Base-by-base conservation (phyloP, 495 filamentous ascomycete species). In the Tuber calosporum region DNA sequence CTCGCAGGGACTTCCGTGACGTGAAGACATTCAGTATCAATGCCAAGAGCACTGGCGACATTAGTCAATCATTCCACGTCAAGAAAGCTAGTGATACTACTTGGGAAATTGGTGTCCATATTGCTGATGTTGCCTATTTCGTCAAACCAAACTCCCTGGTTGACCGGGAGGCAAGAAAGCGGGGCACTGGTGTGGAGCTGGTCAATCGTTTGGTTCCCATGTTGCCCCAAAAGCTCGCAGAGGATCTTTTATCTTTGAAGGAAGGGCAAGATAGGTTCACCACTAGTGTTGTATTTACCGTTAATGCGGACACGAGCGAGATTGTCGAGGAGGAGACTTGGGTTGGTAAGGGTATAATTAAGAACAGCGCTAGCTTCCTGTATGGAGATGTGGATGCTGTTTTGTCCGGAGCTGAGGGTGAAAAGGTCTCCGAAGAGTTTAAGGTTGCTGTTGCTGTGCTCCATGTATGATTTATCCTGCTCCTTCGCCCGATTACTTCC, bases 141-240 rank as follows among this genome's bases (percentile, higher is more conserved):
- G 92, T 99, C 81, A 98, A 98, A 85, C 86, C 89, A 45, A 97
- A 96, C 85, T 97, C 95, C 34, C 87, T 99, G 69, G 94, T 97
- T 42, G 95, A 99, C 81, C 91, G 95, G 66, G 95, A 99, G 84
- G 95, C 95, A 1, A 97, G 96, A 88, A 99, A 99, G 86, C 91
- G 95, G 41, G 96, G 94, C 72, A 98, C 95, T 69, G 94, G 92
- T 45, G 95, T 99, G 22, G 93, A 98, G 78, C 85, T 99, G 69
- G 90, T 96, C 83, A 94, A 97, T 83, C 88, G 93, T 37, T 88
- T 91, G 71, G 97, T 97, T 81, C 92, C 94, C 76, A 88, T 99
- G 88, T 87, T 99, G 67, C 95, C 95, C 22, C 86, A 91, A 0
- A 92, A 90, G 82, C 86, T 99, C 71, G 90, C 93, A 13, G 87